phyloP scores from a whole-genome alignment of 192 early-diverging fungal species.

The Coemansia sp. region DNA sequence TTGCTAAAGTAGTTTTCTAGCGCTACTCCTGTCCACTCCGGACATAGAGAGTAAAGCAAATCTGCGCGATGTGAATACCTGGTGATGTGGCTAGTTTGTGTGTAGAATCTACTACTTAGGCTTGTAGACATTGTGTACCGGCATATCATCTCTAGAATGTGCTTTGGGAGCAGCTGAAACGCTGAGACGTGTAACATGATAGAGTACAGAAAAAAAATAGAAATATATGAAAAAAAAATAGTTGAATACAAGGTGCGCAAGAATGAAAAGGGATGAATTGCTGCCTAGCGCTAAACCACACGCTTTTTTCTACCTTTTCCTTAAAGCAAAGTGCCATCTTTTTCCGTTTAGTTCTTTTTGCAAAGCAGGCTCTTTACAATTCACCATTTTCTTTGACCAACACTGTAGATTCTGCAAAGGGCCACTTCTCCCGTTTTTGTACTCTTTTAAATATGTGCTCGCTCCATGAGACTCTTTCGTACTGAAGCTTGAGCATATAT shows the following conservation, averaged over 20 bases:
- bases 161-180: background rate
- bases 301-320: background rate
- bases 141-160: slow-evolving; percentile 1
- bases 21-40: slow-evolving; percentile 4
- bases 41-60: background rate
- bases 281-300: too few relatives aligned
- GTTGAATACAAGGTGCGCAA: background rate
- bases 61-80: slow-evolving; percentile 6
- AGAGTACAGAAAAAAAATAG: background rate
- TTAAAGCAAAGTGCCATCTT: background rate
- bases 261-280: background rate
- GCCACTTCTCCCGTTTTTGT: background rate
- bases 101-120: background rate
- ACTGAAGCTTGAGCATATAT: too few relatives aligned
- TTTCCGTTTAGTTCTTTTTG: background rate
- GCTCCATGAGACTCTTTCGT: too few relatives aligned
- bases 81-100: background rate
- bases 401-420: background rate
- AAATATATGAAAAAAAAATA: background rate
- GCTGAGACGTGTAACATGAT: background rate
- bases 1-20: slow-evolving; percentile 4
- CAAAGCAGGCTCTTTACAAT: background rate
- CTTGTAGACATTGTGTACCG: slow-evolving; percentile 5
- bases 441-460: too few relatives aligned
- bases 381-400: background rate